These are phyloP conservation scores for Diaporthe velutina DNA, from an alignment of 2,329 filamentous ascomycete genomes.

Conservation along the genomic window DNA sequence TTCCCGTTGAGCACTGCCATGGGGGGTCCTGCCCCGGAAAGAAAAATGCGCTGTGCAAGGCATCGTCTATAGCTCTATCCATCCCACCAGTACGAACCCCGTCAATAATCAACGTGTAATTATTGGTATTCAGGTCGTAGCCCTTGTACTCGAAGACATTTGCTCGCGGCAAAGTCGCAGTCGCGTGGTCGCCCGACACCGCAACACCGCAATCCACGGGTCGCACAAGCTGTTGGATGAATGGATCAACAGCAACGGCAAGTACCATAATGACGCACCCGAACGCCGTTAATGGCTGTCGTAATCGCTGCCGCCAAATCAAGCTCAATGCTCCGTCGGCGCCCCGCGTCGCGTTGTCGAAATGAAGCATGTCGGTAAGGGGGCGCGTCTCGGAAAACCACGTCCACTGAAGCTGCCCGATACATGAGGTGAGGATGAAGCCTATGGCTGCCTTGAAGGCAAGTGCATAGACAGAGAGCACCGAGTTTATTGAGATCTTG, in stretches of 20 bases:
- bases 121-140: too few relatives aligned
- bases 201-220: not conserved
- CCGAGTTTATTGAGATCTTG: not conserved
- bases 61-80: not conserved
- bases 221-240: not conserved
- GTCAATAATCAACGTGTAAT: too few relatives aligned
- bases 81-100: too few relatives aligned
- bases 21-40: not conserved
- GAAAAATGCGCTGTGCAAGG: not conserved
- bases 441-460: not conserved
- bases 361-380: not conserved
- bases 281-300: not conserved
- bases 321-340: not conserved
- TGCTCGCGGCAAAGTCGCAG: not conserved
- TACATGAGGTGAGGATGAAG: not conserved
- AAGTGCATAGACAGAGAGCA: not conserved
- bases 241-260: not conserved
- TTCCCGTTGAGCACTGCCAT: not conserved
- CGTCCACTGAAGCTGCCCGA: not conserved
- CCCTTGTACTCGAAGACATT: not conserved
- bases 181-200: fast-evolving
- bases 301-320: not conserved
- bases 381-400: not conserved
- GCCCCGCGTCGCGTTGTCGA: not conserved
- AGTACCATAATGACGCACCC: not conserved